Evolutionary conservation across 2,329 filamentous ascomycete genomes (phyloP), one percentile per base, ranked within the genome.

Genomic region (Diaporthe ampelina): DNA sequence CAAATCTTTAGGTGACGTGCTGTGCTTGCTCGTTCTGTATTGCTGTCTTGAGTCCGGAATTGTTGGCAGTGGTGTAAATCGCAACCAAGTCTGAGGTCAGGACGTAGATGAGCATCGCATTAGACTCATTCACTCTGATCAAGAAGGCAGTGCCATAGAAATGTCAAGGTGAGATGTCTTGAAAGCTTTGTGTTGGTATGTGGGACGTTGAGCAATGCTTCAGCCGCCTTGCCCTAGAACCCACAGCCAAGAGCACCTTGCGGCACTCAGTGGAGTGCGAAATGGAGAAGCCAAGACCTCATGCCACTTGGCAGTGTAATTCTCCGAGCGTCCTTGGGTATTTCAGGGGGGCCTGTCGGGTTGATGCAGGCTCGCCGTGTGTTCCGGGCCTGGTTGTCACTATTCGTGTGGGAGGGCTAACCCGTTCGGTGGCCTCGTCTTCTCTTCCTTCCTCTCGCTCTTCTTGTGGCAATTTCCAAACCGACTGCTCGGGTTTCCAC

Each of bases 161-260:
- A 26, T 19, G 35, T 10, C 3, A 37, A 61, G 5, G 37, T 40
- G 1, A 40, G 10, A 17, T 15, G 13, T 15, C n/a, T 9, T 10
- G n/a, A 35, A 24, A 37, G 21, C 48, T 24, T 37, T 54, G n/a
- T 17, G 5, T 37, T 52, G 32, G 24, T 45, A 13, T 8, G 48
- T 6, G 45, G 15, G 13, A 10, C 29, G 63, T 40, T 40, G 15
- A 54, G 26, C 29, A 6, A 67, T 1, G 35, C 50, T 35, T 65
- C 32, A 68, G 48, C 48, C 48, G 37, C 63, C 15, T 13, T 21
- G n/a, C 32, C n/a, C n/a, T 21, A 6, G 9, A n/a, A 40, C 6
- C 63, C 48, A 68, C 63, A 68, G 17, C 32, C 63, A 54, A 68
- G 63, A 54, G 29, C 15, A 10, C n/a, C 0, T 21, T 54, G 48